Base-by-base conservation (phyloP, 257 asterid genomes). In the Agastache rugosa region DNA sequence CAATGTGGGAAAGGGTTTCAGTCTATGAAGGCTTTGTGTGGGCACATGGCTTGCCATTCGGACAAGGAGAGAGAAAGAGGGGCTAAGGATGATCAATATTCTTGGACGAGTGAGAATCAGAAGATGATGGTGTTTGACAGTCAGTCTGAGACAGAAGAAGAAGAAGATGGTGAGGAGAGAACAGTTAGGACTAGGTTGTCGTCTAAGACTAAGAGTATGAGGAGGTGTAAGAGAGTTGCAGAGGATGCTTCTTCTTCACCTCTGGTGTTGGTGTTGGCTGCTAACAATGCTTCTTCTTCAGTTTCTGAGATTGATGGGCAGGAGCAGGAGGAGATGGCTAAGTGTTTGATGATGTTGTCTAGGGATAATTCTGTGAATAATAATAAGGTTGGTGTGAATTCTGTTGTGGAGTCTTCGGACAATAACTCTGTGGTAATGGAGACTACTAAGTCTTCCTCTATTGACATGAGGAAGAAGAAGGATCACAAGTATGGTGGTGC, bases 41-140 rank as follows among this genome's bases (percentile, higher is more conserved):
- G 99, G 1, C 99, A 94, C 75, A 94, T 94, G 99, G 99, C 99
- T 76, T 92, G 91, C 72, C 99, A 94, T 76, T 94, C 99, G 0
- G 96, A 89, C 0, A 90, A 67, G 81, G 97, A 93, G 19, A 45
- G 96, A 90, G 20, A 90, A 37, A 90, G 69, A 22, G 70, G 70
- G 76, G 82, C 77, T 15, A 90, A 86, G 79, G 93, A 94, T 66
- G 97, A 91, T 81, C 66, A 31, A 5, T 31, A 82, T 69, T 92
- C 96, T 1, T 91, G 98, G 98, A 94, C 88, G 10, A 88, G 86
- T 76, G 94, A 87, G 80, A 83, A 78, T 77, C 88, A 85, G 74
- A 89, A 87, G 80, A 59, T 76, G 81, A 54, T 77, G 17, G 87
- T 77, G 75, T 39, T 85, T 71, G 97, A 90, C 41, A 83, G 85